These are phyloP conservation scores for Podila verticillata DNA, from an alignment of 192 early-diverging fungal genomes.

Conservation along the genomic window DNA sequence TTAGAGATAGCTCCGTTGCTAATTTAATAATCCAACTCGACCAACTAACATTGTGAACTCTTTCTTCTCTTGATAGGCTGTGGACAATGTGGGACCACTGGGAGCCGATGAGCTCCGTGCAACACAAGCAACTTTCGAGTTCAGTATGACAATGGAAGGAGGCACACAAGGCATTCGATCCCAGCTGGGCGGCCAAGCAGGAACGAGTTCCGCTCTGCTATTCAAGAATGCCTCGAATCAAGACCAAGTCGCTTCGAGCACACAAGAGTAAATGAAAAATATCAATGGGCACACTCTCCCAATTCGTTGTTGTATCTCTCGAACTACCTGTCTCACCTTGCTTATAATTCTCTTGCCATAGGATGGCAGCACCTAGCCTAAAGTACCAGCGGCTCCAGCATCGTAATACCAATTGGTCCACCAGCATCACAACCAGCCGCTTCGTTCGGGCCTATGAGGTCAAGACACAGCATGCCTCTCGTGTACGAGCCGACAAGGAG, in stretches of 20 bases:
- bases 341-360: too few species aligned
- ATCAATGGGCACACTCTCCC: too few species aligned
- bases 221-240: conserved; percentile 16
- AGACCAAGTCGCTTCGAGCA: conserved; percentile 1
- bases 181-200: conserved; percentile 25
- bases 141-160: conserved; percentile 55
- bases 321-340: too few species aligned
- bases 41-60: background rate
- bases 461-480: conserved; percentile 8
- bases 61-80: background rate
- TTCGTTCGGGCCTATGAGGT: conserved; percentile 25
- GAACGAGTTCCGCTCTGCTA: conserved; percentile 23
- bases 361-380: background rate
- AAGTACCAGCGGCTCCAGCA: conserved; percentile 32
- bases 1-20: background rate
- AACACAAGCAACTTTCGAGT: conserved; percentile 54
- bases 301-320: too few species aligned
- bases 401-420: conserved; percentile 2
- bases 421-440: background rate
- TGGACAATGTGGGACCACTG: background rate
- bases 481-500: conserved; percentile 47
- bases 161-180: conserved; percentile 36
- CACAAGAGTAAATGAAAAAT: conserved; percentile 11
- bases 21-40: background rate
- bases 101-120: conserved; percentile 43